Evolutionary conservation across 1,139 yeast genomes (phyloP), one percentile per base, ranked within the genome.

Genomic region (Yamadazyma trypodendri): DNA sequence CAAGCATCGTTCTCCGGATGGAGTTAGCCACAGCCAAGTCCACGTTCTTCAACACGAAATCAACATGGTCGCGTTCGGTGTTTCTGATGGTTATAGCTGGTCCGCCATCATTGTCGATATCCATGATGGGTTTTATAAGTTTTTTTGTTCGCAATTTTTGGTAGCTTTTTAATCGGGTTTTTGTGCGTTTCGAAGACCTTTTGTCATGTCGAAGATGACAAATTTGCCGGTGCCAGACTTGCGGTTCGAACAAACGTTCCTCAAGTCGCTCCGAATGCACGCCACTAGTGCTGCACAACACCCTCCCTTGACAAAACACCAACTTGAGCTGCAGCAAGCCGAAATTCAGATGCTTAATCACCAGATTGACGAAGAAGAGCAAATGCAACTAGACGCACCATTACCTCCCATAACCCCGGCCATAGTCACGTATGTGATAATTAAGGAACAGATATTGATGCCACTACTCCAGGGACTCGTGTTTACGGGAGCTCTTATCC

Each of bases 11-110:
- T 58, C 99, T 75, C 54, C 99, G 77, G 27, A 94, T 54, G 21
- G 98, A 85, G 71, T 94, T 94, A 18, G 98, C 98, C 56, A 92
- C 72, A 43, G 97, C 79, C 45, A 94, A 64, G 56, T 92, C 97
- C 34, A 89, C 94, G 55, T 88, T 89, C 40, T 87, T 78, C 44
- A 94, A 66, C 37, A 90, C 88, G 56, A 94, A 85, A 61, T 92
- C 96, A 40, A 92, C 97, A 52, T 81, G 86, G 54, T 90, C 97
- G 46, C 74, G 73, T 33, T 85, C 90, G 21, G 92, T 79, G 52
- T 83, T 84, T 61, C 97, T 80, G 57, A 92, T 92, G 36, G 94
- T 89, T 45, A 92, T 86, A 49, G 86, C 82, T 17, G 97, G 96
- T 9, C 74, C 75, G 28, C 48, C 46, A 32, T 62, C 66, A 29